These are phyloP conservation scores for Aspergillus unguis DNA, from an alignment of 2,329 filamentous ascomycete genomes.

Conservation along the genomic window DNA sequence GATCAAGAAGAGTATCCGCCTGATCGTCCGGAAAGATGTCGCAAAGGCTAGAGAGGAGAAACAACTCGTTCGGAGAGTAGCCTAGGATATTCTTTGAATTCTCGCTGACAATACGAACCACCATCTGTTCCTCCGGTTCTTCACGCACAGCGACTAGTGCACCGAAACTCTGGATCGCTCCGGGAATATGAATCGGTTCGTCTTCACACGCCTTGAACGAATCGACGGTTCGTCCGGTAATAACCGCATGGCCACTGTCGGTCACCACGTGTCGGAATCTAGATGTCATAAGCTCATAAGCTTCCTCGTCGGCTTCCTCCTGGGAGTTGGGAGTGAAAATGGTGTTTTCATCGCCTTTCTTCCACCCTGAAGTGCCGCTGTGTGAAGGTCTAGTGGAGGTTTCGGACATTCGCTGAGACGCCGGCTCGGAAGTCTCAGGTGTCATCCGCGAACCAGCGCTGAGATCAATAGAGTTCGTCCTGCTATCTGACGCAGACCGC, in stretches of 20 bases:
- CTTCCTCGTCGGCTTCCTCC: slow-evolving; percentile 29
- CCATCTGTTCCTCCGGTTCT: slow-evolving; percentile 63
- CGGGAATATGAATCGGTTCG: slow-evolving; percentile 81
- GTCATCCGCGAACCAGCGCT: background rate
- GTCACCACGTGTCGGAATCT: slow-evolving; percentile 77
- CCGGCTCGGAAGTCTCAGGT: background rate
- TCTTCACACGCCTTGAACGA: slow-evolving; percentile 80
- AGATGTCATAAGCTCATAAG: slow-evolving; percentile 58
- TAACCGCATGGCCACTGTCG: slow-evolving; percentile 74
- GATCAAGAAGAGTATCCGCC: slow-evolving; percentile 76
- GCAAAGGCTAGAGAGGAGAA: slow-evolving; percentile 70
- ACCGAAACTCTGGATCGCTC: slow-evolving; percentile 79
- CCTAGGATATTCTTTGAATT: slow-evolving; percentile 74
- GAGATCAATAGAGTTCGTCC: background rate
- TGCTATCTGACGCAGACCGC: slow-evolving; percentile 13
- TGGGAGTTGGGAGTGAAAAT: background rate
- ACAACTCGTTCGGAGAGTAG: slow-evolving; percentile 72
- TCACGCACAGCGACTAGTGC: slow-evolving; percentile 66
- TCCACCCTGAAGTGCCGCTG: background rate
- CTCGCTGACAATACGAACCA: slow-evolving; percentile 74
- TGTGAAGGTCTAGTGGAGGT: background rate
- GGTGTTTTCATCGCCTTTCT: background rate
- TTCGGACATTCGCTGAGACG: slow-evolving; percentile 3
- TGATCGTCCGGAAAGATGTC: slow-evolving; percentile 82
- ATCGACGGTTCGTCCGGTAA: slow-evolving; percentile 71